Conservation (phyloP, 352 stramenopile species). For the Halophytophthora polymorphica region DNA sequence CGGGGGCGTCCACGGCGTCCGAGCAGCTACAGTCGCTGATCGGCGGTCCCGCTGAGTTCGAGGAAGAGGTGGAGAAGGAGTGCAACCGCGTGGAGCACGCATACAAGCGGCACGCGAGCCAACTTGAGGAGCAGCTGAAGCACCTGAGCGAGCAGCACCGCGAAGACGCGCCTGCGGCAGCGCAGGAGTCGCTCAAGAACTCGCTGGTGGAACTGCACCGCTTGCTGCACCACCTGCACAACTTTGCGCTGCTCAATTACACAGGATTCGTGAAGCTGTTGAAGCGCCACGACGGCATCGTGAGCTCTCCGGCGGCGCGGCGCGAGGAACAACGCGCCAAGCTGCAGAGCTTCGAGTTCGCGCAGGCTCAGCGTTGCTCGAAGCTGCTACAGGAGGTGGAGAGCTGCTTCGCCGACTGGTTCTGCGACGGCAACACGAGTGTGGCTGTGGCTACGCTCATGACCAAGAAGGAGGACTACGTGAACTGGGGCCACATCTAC, state of each 20-base stretch:
- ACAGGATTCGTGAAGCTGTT: slow-evolving; percentile 98
- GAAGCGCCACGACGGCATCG: slow-evolving; percentile 92
- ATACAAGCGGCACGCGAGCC: slow-evolving; percentile 81
- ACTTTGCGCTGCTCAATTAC: slow-evolving; percentile 98
- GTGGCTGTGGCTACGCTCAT: slow-evolving; percentile 80
- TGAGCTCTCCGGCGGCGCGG: slow-evolving; percentile 31
- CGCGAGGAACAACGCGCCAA: slow-evolving; percentile 43
- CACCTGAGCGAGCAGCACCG: slow-evolving; percentile 75
- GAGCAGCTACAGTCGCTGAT: slow-evolving; percentile 35
- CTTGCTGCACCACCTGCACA: slow-evolving; percentile 92
- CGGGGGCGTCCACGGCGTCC: slow-evolving; percentile 13
- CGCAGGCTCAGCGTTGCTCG: slow-evolving; percentile 45
- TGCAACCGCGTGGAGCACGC: slow-evolving; percentile 92
- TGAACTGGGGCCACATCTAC: slow-evolving; percentile 82
- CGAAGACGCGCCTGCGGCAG: slow-evolving; percentile 44
- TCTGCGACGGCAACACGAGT: slow-evolving; percentile 66
- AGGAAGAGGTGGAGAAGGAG: slow-evolving; percentile 75
- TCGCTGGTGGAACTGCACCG: slow-evolving; percentile 93
- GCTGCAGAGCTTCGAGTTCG: slow-evolving; percentile 60
- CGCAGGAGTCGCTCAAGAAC: slow-evolving; percentile 90
- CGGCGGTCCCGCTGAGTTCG: slow-evolving; percentile 53
- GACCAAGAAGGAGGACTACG: slow-evolving; percentile 68
- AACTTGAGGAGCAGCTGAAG: slow-evolving; percentile 84
- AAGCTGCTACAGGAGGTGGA: slow-evolving; percentile 61
- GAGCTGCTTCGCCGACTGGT: slow-evolving; percentile 63